Evolutionary conservation across 352 stramenopile species (phyloP), one percentile per base, ranked within the genome.

Genomic region (Phytophthora meadii): DNA sequence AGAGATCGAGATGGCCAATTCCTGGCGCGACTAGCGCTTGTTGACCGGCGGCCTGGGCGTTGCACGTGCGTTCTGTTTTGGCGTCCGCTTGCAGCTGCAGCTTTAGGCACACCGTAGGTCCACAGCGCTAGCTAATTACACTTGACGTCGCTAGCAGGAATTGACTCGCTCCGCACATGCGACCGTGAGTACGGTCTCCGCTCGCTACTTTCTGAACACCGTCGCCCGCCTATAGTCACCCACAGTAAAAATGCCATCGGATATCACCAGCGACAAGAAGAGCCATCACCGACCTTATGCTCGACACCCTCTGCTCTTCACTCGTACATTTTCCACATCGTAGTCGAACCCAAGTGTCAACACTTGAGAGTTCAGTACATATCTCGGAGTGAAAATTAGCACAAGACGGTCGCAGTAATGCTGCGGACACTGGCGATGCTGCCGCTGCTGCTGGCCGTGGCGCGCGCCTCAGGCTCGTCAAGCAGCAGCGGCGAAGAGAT

Each of bases 401-500:
- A 37, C 15, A 24, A 37, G 14, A 32, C 40, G 2, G 19, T 47
- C 15, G 25, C 19, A 34, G 8, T 30, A 15, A 57, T 68, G 63
- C 46, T 49, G 59, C 28, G 54, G 50, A 57, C 25, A 32, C 27
- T 65, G 22, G 25, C 17, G 45, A 25, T 58, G 36, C 14, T 65
- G 30, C 50, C 44, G n/a, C 15, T 62, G 66, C 17, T 50, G 19
- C 25, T 48, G 51, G 27, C 27, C 11, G 49, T 57, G 17, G 51
- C 34, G 22, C 22, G n/a, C 24, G 44, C 30, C 14, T 40, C 54
- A 6, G 25, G 47, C 14, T 52, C 14, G 1, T 24, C 61, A 4
- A 57, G 52, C 48, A 49, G 47, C 48, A 68, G 59, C 28, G 58
- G 42, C 22, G 63, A 48, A 7, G 37, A 56, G 54, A 79, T 84